Percentiles rank a stretch among this genome's conserved stretches.
phyloP scores from a whole-genome alignment of 1,284 basidiomycete species.

The Uromyces viciae-fabae region DNA sequence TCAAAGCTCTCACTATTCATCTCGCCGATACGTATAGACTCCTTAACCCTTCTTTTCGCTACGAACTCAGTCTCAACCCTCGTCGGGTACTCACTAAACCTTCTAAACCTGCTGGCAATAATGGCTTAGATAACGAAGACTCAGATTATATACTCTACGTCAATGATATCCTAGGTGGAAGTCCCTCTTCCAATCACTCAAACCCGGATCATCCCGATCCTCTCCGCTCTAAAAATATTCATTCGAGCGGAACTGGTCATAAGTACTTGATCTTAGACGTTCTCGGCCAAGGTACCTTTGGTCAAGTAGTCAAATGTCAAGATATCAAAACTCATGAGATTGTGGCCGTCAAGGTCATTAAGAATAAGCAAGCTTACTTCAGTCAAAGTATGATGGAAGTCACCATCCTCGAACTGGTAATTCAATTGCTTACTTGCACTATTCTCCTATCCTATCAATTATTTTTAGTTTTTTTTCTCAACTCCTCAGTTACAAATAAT shows the following conservation, averaged over 20 bases:
- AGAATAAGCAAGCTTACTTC: constrained; percentile 99
- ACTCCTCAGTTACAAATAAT: neutral
- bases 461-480: neutral
- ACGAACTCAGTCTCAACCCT: constrained; percentile 86
- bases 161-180: constrained; percentile 81
- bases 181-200: constrained; percentile 39
- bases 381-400: constrained; percentile 99
- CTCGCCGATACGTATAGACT: constrained; percentile 83
- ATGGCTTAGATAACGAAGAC: constrained; percentile 93
- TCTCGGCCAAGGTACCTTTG: constrained; percentile 95
- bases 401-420: constrained; percentile 86
- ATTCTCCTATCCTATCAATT: neutral
- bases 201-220: neutral
- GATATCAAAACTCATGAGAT: constrained; percentile 99
- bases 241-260: constrained; percentile 45
- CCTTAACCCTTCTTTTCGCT: constrained; percentile 86
- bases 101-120: constrained; percentile 85
- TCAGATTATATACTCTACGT: constrained; percentile 97
- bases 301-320: constrained; percentile 99
- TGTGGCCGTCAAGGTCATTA: constrained; percentile 97
- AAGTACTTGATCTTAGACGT: constrained; percentile 97
- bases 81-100: constrained; percentile 91
- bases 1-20: constrained; percentile 79
- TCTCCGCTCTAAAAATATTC: neutral
- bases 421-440: constrained; percentile 50